Base-by-base conservation (phyloP, 2,329 filamentous ascomycete genomes). In the Leptodontidium sp. region DNA sequence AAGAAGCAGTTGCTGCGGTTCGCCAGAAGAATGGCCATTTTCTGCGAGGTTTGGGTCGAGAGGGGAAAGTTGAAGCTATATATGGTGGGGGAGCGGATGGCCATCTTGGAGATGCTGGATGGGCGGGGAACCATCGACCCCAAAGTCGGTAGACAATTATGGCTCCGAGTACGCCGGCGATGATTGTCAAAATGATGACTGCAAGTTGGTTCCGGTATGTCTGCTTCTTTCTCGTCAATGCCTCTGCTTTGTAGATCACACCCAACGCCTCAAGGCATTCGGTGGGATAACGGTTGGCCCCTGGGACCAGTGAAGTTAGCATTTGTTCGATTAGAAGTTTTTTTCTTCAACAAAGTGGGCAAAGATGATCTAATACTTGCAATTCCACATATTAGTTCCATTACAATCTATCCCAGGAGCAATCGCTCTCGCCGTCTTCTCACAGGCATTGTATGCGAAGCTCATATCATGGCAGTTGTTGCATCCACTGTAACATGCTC, bases 21-120 rank as follows among this genome's bases (percentile, higher is more conserved):
- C 55, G 55, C 55, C 55, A 59, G 55, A 59, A 59, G 32, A 59
- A 59, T 4, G 55, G 55, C 55, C 55, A 59, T 40, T 26, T 59
- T 21, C 17, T 59, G 17, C 32, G 17, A 21, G 5, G 32, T 59
- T 24, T 59, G 7, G 32, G 15, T 6, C 55, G 55, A 8, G 32
- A 9, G 1, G 17, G 2, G 14, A 2, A 17, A 1, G 38, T 4
- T 21, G 55, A 38, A 9, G 17, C 2, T 5, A 17, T 59, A 21
- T 59, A 59, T 40, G 55, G 32, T 21, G 55, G 55, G 4, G 55
- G 55, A 59, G 15, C 32, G 2, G 55, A 14, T 2, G 32, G 21
- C 38, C 55, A 38, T 24, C 17, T 12, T 6, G 3, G 55, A n/a
- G 32, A 17, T 14, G 2, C 7, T 38, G 32, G 21, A 21, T 12